Conservation (phyloP, 805 yeast species). For the Lachancea meyersii region DNA sequence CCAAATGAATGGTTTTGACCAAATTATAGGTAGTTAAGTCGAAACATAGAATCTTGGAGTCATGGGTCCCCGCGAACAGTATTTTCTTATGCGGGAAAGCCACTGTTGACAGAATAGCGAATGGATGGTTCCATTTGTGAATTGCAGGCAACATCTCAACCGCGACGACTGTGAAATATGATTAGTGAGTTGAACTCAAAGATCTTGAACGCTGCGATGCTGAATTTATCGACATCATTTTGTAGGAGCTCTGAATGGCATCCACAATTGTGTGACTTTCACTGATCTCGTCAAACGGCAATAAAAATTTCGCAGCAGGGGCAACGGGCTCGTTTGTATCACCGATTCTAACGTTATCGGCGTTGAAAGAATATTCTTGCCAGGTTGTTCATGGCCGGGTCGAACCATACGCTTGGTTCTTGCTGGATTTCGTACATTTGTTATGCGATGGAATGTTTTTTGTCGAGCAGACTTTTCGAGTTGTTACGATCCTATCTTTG, state of each 20-base stretch:
- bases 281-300: neutral
- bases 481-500: too few species aligned
- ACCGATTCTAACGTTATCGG: too few species aligned
- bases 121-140: slow-evolving; percentile 72
- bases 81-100: slow-evolving; percentile 52
- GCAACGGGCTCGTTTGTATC: too few species aligned
- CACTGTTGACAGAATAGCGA: slow-evolving; percentile 66
- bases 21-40: slow-evolving; percentile 59
- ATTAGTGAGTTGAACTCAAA: too few species aligned
- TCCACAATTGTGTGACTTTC: neutral
- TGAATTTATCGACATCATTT: neutral
- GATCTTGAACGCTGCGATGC: neutral
- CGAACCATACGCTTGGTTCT: too few species aligned
- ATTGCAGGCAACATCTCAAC: slow-evolving; percentile 33
- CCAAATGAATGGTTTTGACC: slow-evolving; percentile 40
- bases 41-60: slow-evolving; percentile 66
- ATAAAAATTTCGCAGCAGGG: neutral
- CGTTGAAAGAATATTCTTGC: too few species aligned
- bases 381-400: too few species aligned
- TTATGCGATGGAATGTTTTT: too few species aligned
- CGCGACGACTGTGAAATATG: neutral
- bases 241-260: neutral
- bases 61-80: slow-evolving; percentile 86
- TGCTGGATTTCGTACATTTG: too few species aligned
- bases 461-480: too few species aligned